These are phyloP conservation scores for Tetrapisispora phaffii DNA, from an alignment of 805 yeast species.

Conservation along the genomic window DNA sequence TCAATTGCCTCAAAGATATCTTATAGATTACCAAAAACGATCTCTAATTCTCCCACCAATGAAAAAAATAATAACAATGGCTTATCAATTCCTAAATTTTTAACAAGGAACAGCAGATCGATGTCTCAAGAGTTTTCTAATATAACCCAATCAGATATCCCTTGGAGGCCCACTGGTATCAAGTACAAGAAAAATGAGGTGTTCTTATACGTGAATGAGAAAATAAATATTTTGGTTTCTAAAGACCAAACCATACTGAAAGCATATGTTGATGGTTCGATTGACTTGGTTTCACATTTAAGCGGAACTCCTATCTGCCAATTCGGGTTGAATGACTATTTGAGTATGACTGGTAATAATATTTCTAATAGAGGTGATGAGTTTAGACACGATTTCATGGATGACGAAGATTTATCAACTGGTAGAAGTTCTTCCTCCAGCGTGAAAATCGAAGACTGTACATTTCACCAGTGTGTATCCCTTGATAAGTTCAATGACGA, in stretches of 20 bases:
- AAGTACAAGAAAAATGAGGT: slow-evolving; percentile 78
- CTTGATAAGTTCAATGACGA: slow-evolving; percentile 57
- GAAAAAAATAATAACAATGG: neutral
- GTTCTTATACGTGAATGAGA: slow-evolving; percentile 65
- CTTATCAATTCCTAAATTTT: slow-evolving; percentile 13
- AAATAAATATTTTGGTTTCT: slow-evolving; percentile 58
- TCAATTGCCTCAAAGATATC: slow-evolving; percentile 20
- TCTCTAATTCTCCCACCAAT: neutral
- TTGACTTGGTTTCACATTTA: slow-evolving; percentile 59
- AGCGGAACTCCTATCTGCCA: slow-evolving; percentile 79
- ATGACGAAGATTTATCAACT: slow-evolving; percentile 24
- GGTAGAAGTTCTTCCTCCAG: slow-evolving; percentile 36
- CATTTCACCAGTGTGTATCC: slow-evolving; percentile 80
- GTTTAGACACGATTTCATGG: slow-evolving; percentile 11
- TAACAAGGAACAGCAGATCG: slow-evolving; percentile 10
- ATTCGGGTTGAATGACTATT: slow-evolving; percentile 61
- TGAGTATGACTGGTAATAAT: slow-evolving; percentile 16
- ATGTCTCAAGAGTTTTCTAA: slow-evolving; percentile 10
- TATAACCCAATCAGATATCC: slow-evolving; percentile 32
- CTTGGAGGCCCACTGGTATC: slow-evolving; percentile 66
- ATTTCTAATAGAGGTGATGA: slow-evolving; percentile 11
- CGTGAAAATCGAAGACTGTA: slow-evolving; percentile 62
- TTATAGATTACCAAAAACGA: slow-evolving; percentile 12
- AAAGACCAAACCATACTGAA: slow-evolving; percentile 54
- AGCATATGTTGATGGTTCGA: slow-evolving; percentile 67